Base-by-base conservation (phyloP, 1,139 yeast species). In the Candida sp. region DNA sequence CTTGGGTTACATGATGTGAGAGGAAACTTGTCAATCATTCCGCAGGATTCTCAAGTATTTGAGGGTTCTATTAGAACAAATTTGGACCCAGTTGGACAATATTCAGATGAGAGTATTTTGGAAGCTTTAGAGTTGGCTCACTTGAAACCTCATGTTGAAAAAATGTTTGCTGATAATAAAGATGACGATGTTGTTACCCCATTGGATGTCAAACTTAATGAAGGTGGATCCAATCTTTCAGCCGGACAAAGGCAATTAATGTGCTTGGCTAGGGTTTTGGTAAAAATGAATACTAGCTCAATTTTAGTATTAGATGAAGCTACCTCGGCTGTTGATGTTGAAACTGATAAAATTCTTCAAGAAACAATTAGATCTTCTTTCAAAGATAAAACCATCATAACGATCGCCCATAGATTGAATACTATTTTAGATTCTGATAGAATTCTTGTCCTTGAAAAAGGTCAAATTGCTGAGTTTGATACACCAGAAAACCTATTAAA, bases 281-380 rank as follows among this genome's bases (percentile, higher is more conserved):
- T 35, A 8, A 35, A 35, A 27, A 73, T 89, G 53, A 84, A 87
- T 42, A 86, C 88, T 22, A 82, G 95, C 4, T 82, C 82, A 52
- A 80, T 91, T 39, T 73, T 90, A 49, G 88, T 90, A 6, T 71
- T 91, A 54, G 99, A 93, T 63, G 99, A 93, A 67, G 98, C 98
- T 11, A 91, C 98, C 4, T 97, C 98, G 2, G 96, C 97, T 2
- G 97, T 93, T 41, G 99, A 91, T 64, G 97, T 90, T 29, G 95
- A 90, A 58, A 93, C 99, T 1, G 99, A 93, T 63, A 72, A 84
- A 54, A 77, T 90, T 38, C 75, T 91, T 42, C 98, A 91, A 67
- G 82, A 84, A 55, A 91, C 97, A 0, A 91, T 91, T 45, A 79
- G 97, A 62, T 68, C 75, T 3, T 96, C 88, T 47, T 91, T 91